Evolutionary conservation across 495 filamentous ascomycete genomes (phyloP), one percentile per base, ranked within the genome.

Genomic region (Penicillium cataractarum): DNA sequence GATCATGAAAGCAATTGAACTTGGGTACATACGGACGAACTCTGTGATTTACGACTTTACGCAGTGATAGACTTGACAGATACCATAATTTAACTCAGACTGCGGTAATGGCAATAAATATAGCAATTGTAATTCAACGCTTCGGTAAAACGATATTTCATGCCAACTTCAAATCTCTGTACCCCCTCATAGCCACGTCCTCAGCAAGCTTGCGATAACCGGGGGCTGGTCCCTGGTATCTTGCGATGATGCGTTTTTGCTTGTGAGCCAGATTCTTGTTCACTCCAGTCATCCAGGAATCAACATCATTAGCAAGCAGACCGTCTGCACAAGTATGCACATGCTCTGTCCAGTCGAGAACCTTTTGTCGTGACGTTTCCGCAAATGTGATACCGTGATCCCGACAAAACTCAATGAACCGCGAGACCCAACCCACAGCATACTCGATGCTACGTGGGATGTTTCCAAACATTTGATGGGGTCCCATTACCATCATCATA

Each of bases 201-300:
- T 35, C 33, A 12, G 33, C 33, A 35, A 35, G 33, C 33, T 35
- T 62, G 31, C 69, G 37, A 59, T 72, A 69, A 13, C 64, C 67
- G n/a, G 64, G 62, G 8, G 67, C 69, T 3, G 66, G 57, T 8
- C 69, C 66, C 26, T 67, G 62, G 50, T 77, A 78, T 53, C 76
- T 49, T 19, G 74, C 73, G 55, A 76, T 66, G 31, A 69, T 74
- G 35, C 74, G 58, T 61, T 73, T 69, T 58, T 75, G 71, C 60
- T 78, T 78, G 42, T 68, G 59, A 22, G 63, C 63, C 37, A 77
- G 40, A 24, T 78, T 76, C 55, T 70, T 75, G 57, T 78, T 79
- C 0, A 77, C 67, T 0, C 75, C 76, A 1, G 74, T 79, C 75
- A 77, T 76, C 76, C 75, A 33, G 7, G 32, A 33, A 9, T 33